Conservation (phyloP, 2,329 filamentous ascomycete species). For the Neopestalotiopsis sp. region DNA sequence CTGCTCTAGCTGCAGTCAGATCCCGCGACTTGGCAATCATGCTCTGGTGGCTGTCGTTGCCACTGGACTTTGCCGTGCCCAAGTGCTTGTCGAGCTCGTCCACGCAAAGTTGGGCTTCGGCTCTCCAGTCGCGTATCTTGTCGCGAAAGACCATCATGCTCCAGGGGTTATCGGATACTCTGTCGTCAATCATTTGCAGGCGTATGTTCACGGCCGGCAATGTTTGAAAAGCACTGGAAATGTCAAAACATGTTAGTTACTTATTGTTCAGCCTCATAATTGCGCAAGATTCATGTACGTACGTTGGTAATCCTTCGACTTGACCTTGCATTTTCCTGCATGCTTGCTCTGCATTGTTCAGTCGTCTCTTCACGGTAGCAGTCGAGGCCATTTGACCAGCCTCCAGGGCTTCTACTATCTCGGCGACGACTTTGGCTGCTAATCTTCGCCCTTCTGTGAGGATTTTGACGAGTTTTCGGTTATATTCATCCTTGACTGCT, state of each 20-base stretch:
- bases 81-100: neutral
- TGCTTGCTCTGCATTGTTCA: neutral
- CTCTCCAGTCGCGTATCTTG: slow-evolving; percentile 9
- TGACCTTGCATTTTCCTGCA: neutral
- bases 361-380: neutral
- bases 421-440: neutral
- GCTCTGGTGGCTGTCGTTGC: neutral
- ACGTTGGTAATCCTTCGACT: neutral
- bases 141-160: slow-evolving; percentile 8
- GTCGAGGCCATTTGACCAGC: slow-evolving; percentile 1
- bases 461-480: neutral
- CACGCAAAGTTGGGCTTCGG: neutral
- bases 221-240: neutral
- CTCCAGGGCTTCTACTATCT: neutral
- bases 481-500: neutral
- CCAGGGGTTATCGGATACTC: slow-evolving; percentile 9
- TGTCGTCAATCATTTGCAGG: neutral
- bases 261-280: too few species aligned
- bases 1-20: neutral
- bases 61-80: neutral
- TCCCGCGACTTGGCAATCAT: neutral
- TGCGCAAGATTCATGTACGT: too few species aligned
- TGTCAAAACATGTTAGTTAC: too few species aligned
- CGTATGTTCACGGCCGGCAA: neutral
- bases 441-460: neutral